Conservation (phyloP, 2,329 filamentous ascomycete genomes). For the Cryphonectria parasitica region DNA sequence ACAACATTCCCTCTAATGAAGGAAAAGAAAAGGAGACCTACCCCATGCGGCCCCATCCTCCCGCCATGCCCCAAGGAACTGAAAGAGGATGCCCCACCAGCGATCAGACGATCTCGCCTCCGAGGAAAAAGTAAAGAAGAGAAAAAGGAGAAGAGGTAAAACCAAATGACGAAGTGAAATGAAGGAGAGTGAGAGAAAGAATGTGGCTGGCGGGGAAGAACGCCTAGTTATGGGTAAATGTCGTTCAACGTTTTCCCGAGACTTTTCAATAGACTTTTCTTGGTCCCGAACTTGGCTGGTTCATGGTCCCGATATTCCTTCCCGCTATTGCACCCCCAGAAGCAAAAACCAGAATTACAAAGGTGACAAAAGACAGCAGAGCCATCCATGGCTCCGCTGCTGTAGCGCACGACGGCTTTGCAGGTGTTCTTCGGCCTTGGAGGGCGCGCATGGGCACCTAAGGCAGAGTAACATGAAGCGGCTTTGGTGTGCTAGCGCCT, state of each 20-base stretch:
- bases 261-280: background rate
- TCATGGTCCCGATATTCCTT: background rate
- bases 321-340: background rate
- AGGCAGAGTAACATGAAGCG: background rate
- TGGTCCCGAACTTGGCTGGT: background rate
- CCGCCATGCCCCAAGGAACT: background rate
- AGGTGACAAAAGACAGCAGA: background rate
- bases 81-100: background rate
- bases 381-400: background rate
- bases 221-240: background rate
- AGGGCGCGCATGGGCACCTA: background rate
- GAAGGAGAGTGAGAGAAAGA: background rate
- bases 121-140: background rate
- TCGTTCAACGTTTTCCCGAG: background rate
- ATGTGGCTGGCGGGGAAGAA: background rate
- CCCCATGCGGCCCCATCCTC: background rate
- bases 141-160: too few species aligned
- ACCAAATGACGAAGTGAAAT: too few species aligned
- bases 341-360: background rate
- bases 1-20: background rate
- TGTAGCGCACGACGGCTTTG: background rate
- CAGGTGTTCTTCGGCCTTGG: background rate
- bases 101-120: background rate
- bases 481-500: background rate
- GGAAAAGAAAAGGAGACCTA: background rate